Percentiles rank a stretch among this genome's conserved stretches.
These are phyloP conservation scores for Skeletonema menzelii DNA, from an alignment of 108 stramenopile species.

Conservation along the genomic window DNA sequence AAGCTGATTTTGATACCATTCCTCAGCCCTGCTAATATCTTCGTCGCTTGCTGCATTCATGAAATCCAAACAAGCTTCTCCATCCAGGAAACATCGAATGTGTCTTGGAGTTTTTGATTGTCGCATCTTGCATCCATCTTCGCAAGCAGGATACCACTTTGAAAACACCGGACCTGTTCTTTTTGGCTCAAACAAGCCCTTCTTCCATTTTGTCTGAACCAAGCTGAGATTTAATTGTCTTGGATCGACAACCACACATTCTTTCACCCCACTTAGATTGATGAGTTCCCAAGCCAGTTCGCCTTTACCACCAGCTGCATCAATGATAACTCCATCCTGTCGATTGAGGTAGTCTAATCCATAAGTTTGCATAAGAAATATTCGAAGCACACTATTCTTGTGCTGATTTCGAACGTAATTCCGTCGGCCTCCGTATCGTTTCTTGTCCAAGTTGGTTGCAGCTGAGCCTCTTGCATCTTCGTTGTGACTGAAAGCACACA, in stretches of 20 bases:
- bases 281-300: conserved; percentile 39
- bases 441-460: conserved; percentile 5
- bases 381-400: conserved; percentile 45
- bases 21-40: neutral
- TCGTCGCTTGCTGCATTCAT: neutral
- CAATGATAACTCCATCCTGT: conserved; percentile 17
- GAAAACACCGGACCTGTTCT: conserved; percentile 35
- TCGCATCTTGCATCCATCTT: conserved; percentile 29
- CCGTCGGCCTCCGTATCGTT: conserved; percentile 31
- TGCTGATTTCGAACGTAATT: conserved; percentile 34
- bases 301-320: conserved; percentile 49
- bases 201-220: conserved; percentile 20
- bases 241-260: conserved; percentile 44
- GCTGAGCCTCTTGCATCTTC: conserved; percentile 1
- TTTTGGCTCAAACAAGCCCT: conserved; percentile 40
- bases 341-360: conserved; percentile 28
- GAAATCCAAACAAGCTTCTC: conserved; percentile 17
- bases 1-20: conserved; percentile 12
- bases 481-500: conserved; percentile 23
- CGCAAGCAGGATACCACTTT: conserved; percentile 43
- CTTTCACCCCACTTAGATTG: conserved; percentile 30
- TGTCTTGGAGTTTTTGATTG: conserved; percentile 25
- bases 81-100: conserved; percentile 33
- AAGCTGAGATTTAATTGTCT: conserved; percentile 26
- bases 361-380: conserved; percentile 41